Percentiles rank a stretch among this genome's conserved stretches.
Conservation (phyloP, 768 basidiomycete genomes). For the Podaxis sp. region DNA sequence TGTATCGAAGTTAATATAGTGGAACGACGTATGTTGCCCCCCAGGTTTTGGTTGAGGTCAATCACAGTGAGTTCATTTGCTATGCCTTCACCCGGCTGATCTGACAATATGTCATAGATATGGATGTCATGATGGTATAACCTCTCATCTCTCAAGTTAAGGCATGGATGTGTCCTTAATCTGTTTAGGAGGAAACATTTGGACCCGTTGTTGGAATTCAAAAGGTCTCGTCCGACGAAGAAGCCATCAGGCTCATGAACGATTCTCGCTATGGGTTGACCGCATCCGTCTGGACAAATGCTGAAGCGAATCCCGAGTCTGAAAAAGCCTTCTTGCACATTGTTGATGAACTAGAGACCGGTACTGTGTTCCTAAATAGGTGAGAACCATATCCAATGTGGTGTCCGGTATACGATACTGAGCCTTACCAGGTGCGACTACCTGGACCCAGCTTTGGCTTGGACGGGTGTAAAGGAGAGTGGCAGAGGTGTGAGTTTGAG, state of each 20-base stretch:
- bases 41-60: constrained; percentile 83
- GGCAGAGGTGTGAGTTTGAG: constrained; percentile 90
- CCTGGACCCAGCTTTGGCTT: constrained; percentile 89
- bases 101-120: constrained; percentile 39
- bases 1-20: constrained; percentile 28
- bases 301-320: constrained; percentile 52
- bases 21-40: constrained; percentile 88
- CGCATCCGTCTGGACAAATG: constrained; percentile 91
- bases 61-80: constrained; percentile 62
- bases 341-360: constrained; percentile 72
- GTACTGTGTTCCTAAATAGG: constrained; percentile 93
- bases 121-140: constrained; percentile 88
- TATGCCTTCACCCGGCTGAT: neutral
- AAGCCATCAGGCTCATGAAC: constrained; percentile 91
- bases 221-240: constrained; percentile 83
- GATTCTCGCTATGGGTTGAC: constrained; percentile 95
- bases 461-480: constrained; percentile 93
- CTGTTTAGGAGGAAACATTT: constrained; percentile 75
- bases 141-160: constrained; percentile 3
- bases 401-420: neutral
- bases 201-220: constrained; percentile 93
- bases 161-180: neutral
- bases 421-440: constrained; percentile 62
- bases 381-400: constrained; percentile 19
- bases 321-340: constrained; percentile 64